A percentile compares a stretch with the other conserved stretches of the same genome.
phyloP scores from a whole-genome alignment of 331 rosid genomes.

The Stylosanthes scabra region DNA sequence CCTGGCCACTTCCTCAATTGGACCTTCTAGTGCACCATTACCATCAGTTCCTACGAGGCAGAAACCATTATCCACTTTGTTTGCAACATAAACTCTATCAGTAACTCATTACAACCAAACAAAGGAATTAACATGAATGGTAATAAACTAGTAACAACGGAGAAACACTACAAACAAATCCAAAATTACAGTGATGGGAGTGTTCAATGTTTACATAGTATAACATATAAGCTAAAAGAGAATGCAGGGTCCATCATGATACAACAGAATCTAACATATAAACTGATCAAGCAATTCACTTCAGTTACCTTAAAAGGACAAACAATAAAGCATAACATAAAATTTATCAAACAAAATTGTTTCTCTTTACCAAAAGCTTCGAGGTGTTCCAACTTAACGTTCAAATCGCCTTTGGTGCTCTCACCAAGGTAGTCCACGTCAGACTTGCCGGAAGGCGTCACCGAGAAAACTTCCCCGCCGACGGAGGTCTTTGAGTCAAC shows the following conservation, averaged over 20 bases:
- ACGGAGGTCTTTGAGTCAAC: constrained; percentile 59
- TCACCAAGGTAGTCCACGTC: constrained; percentile 93
- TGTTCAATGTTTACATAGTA: neutral
- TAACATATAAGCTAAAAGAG: too few relatives aligned
- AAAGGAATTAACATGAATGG: neutral
- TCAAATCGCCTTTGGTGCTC: constrained; percentile 96
- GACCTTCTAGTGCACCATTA: constrained; percentile 71
- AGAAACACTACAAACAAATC: neutral
- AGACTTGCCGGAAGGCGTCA: constrained; percentile 64
- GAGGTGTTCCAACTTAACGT: constrained; percentile 74
- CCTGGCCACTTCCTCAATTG: constrained; percentile 88
- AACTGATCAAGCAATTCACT: constrained; percentile 15
- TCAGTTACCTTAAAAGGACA: constrained; percentile 18
- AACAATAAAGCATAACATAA: neutral
- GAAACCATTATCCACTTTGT: constrained; percentile 28
- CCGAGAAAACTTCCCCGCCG: constrained; percentile 68
- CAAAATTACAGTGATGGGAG: too few relatives aligned
- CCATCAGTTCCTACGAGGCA: constrained; percentile 66
- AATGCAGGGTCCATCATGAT: too few relatives aligned
- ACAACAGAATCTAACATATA: too few relatives aligned
- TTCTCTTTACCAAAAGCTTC: constrained; percentile 63
- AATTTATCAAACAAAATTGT: neutral
- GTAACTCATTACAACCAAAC: neutral
- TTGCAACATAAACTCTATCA: constrained; percentile 5
- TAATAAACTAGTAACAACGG: constrained; percentile 2